Evolutionary conservation across 2,329 filamentous ascomycete genomes (phyloP).

Genomic region (Talaromyces albobiverticillius): DNA sequence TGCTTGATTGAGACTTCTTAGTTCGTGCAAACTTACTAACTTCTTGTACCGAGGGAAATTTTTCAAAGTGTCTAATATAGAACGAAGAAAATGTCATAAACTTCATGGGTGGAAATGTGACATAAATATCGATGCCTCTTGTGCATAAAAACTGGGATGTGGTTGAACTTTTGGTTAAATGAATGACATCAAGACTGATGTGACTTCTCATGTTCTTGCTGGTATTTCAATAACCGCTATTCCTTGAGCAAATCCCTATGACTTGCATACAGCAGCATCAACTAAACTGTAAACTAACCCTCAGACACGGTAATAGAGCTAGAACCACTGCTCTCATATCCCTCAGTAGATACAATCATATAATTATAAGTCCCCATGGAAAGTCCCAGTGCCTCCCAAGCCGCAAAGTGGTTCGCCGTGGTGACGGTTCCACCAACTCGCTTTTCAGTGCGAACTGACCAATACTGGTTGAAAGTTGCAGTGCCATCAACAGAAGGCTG

Average conservation of each 20-base stretch:
- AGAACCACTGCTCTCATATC: slow-evolving; percentile 9
- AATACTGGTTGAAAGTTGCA: slow-evolving; percentile 43
- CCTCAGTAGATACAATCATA: slow-evolving; percentile 43
- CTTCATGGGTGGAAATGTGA: no score
- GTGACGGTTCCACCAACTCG: slow-evolving; percentile 36
- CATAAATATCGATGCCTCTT: no score
- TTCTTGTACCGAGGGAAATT: no score
- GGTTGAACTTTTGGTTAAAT: no score
- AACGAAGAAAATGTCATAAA: no score
- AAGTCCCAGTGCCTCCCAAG: slow-evolving; percentile 32
- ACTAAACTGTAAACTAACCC: not conserved
- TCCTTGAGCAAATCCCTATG: no score
- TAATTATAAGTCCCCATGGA: slow-evolving; percentile 35
- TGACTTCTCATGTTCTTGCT: no score
- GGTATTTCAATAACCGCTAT: no score
- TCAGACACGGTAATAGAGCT: slow-evolving; percentile 8
- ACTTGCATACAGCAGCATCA: no score
- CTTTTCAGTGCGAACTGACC: slow-evolving; percentile 38
- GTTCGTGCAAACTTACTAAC: not conserved
- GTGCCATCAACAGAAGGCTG: slow-evolving; percentile 40
- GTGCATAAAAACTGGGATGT: no score
- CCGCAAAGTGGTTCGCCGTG: slow-evolving; percentile 36
- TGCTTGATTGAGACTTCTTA: slow-evolving; percentile 30
- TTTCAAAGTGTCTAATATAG: no score
- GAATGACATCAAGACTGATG: no score